These are phyloP conservation scores for Aspergillus sp. DNA, from an alignment of 2,329 filamentous ascomycete genomes.

Conservation along the genomic window DNA sequence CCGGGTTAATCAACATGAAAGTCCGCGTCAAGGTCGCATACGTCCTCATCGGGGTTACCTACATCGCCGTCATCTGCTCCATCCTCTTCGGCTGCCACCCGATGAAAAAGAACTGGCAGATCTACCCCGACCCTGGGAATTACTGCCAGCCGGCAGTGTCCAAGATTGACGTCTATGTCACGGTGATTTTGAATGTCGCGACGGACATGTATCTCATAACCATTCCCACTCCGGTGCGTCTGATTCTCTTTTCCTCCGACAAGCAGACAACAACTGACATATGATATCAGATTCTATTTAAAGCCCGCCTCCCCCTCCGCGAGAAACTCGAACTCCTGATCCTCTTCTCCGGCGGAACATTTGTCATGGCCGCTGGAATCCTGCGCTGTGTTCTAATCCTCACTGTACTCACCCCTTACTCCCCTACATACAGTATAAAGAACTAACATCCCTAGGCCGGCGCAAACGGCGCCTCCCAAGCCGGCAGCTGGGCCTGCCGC, in stretches of 20 bases:
- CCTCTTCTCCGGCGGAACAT: constrained; percentile 57
- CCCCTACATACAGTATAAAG: no score
- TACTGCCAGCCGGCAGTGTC: constrained; percentile 53
- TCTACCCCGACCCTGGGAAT: constrained; percentile 57
- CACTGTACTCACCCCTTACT: constrained; percentile 28
- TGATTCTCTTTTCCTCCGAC: no score
- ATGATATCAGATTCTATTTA: constrained; percentile 51
- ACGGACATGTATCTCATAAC: constrained; percentile 62
- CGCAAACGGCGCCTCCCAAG: constrained; percentile 40
- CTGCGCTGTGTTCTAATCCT: constrained; percentile 56
- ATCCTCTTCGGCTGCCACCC: constrained; percentile 56
- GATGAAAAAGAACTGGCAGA: constrained; percentile 59
- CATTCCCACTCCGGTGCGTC: constrained; percentile 55
- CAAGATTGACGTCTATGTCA: constrained; percentile 53
- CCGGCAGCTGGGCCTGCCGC: constrained; percentile 46
- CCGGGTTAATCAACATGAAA: constrained; percentile 42
- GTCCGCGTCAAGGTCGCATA: constrained; percentile 54
- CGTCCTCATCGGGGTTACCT: constrained; percentile 50
- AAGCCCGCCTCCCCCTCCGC: constrained; percentile 48
- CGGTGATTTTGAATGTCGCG: constrained; percentile 52
- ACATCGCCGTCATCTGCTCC: constrained; percentile 50
- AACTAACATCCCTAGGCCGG: constrained; percentile 24
- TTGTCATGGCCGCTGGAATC: constrained; percentile 57
- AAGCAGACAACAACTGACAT: background rate
- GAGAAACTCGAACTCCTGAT: constrained; percentile 56